Conservation (phyloP, 2,329 filamentous ascomycete species). For the Stenocarpella maydis region DNA sequence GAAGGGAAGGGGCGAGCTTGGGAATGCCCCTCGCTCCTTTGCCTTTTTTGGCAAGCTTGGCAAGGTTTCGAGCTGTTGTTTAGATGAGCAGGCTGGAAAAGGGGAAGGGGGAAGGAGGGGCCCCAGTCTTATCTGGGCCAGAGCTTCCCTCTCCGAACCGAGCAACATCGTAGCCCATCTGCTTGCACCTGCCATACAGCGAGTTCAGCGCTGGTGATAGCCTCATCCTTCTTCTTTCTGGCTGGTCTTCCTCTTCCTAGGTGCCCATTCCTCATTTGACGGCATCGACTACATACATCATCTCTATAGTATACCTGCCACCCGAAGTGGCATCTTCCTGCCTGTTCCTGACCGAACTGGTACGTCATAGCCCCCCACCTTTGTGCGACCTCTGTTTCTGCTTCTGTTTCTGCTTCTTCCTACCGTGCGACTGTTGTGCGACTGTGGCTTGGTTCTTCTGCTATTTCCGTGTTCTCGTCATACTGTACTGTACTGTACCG, state of each 20-base stretch:
- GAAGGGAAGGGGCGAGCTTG: neutral
- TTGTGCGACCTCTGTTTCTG: neutral
- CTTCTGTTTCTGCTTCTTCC: neutral
- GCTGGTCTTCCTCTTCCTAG: too few relatives aligned
- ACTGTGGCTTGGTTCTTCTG: neutral
- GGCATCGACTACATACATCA: neutral
- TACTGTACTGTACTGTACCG: neutral
- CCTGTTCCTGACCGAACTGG: conserved; percentile 8
- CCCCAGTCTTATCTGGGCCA: too few relatives aligned
- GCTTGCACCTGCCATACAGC: too few relatives aligned
- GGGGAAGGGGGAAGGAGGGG: neutral
- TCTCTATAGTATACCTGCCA: neutral
- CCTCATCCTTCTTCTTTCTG: neutral
- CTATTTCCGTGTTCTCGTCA: neutral
- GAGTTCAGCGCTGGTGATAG: neutral
- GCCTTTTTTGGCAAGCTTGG: neutral
- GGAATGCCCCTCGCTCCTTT: conserved; percentile 1
- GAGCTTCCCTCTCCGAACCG: neutral
- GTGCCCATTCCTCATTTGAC: neutral
- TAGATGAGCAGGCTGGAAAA: neutral
- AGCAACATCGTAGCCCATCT: neutral
- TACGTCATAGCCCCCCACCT: conserved; percentile 21
- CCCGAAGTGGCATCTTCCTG: neutral
- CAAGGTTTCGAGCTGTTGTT: neutral
- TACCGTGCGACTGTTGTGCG: too few relatives aligned